Percentiles rank a stretch among this genome's conserved stretches.
Conservation (phyloP, 2,329 filamentous ascomycete genomes). For the Aspergillus calidoustus region DNA sequence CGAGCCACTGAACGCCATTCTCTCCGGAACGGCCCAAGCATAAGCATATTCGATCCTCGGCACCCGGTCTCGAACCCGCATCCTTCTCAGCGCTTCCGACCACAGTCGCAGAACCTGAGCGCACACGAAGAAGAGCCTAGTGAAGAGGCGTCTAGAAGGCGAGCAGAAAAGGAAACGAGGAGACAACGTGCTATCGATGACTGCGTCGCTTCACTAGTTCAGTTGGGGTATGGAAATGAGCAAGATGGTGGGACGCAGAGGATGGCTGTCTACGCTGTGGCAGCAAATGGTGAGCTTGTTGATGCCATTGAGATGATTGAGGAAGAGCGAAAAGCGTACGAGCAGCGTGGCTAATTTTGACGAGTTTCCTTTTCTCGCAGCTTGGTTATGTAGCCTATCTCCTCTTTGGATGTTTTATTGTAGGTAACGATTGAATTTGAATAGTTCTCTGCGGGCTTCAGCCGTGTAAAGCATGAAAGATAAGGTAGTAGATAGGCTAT, state of each 20-base stretch:
- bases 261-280: slow-evolving; percentile 51
- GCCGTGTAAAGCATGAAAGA: no score
- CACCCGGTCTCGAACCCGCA: slow-evolving; percentile 10
- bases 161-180: neutral
- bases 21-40: slow-evolving; percentile 18
- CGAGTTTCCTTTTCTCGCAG: neutral
- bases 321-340: slow-evolving; percentile 51
- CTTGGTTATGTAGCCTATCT: neutral
- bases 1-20: slow-evolving; percentile 34
- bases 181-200: slow-evolving; percentile 32
- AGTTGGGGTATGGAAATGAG: slow-evolving; percentile 46
- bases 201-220: slow-evolving; percentile 45
- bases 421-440: neutral
- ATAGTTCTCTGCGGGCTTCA: neutral
- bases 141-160: neutral
- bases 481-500: neutral
- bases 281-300: slow-evolving; percentile 46
- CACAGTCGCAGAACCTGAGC: neutral
- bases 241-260: slow-evolving; percentile 42
- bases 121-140: neutral
- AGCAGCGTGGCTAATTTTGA: slow-evolving; percentile 26
- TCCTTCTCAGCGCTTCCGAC: neutral
- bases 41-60: neutral
- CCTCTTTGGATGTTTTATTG: neutral
- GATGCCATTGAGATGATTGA: slow-evolving; percentile 58